Conservation (phyloP, 192 early-diverging fungal genomes). For the Mortierella antarctica region DNA sequence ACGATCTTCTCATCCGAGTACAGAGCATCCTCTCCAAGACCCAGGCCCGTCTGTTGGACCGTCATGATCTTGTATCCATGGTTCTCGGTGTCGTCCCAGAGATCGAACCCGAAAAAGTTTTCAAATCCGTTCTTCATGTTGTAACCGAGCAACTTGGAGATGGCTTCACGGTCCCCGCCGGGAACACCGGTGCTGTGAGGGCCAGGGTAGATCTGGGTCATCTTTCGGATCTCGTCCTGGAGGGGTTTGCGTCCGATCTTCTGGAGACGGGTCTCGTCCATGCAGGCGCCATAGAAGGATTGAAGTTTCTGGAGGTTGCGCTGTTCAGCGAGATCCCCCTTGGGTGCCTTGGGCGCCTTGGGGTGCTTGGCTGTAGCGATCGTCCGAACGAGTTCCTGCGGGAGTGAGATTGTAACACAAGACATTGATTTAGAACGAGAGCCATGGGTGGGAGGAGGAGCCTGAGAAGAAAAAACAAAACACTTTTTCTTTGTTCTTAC, state of each 20-base stretch:
- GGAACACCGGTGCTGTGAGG: background rate
- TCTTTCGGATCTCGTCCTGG: constrained; percentile 14
- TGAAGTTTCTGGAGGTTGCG: constrained; percentile 63
- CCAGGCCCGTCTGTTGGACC: background rate
- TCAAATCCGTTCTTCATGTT: background rate
- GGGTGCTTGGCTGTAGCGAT: constrained; percentile 49
- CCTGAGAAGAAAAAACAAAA: too few relatives aligned
- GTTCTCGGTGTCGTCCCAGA: constrained; percentile 57
- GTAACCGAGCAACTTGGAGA: background rate
- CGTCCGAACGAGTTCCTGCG: constrained; percentile 52
- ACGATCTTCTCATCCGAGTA: constrained; percentile 56
- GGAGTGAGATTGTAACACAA: too few relatives aligned
- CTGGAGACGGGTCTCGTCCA: constrained; percentile 41
- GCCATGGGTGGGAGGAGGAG: too few relatives aligned
- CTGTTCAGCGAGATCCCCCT: constrained; percentile 45
- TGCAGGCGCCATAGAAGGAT: constrained; percentile 60
- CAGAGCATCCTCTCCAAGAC: constrained; percentile 40
- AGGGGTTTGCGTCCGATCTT: constrained; percentile 43
- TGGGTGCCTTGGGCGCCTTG: background rate
- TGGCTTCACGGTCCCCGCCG: background rate
- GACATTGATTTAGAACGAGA: too few relatives aligned
- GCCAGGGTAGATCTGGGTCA: constrained; percentile 35
- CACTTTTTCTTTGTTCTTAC: too few relatives aligned
- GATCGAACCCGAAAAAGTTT: constrained; percentile 53
- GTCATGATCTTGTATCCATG: background rate